phyloP scores from a whole-genome alignment of 1,284 basidiomycete genomes.

The Apiotrichum akiyoshidainum region DNA sequence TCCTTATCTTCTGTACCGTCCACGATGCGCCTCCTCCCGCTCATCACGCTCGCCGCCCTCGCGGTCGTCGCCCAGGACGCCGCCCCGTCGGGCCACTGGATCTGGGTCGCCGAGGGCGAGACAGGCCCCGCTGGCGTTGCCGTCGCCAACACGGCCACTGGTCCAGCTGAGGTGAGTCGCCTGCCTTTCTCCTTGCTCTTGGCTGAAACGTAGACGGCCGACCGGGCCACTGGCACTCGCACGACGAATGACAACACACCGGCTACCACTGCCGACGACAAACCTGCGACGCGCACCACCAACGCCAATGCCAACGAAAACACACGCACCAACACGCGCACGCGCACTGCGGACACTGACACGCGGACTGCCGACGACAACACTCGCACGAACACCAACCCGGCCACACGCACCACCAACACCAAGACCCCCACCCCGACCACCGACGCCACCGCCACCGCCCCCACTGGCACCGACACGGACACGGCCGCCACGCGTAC shows the following conservation, averaged over 20 bases:
- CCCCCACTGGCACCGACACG: neutral
- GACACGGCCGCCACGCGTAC: neutral
- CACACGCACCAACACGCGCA: neutral
- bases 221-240: too few relatives aligned
- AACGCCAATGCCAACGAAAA: neutral
- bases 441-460: neutral
- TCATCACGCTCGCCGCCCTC: neutral
- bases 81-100: neutral
- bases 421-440: neutral
- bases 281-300: neutral
- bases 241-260: too few relatives aligned
- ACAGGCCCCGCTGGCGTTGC: too few relatives aligned
- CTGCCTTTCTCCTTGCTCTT: too few relatives aligned
- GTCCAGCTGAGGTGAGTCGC: too few relatives aligned
- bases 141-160: too few relatives aligned
- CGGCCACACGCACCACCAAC: neutral
- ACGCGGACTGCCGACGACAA: neutral
- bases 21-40: neutral
- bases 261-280: too few relatives aligned
- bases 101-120: neutral
- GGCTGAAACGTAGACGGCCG: too few relatives aligned
- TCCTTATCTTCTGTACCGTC: neutral
- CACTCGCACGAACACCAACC: neutral
- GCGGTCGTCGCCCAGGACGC: neutral
- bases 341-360: neutral